A percentile compares a stretch with the other conserved stretches of the same genome.
Evolutionary conservation across 192 early-diverging fungal species (phyloP).

Genomic region (Blastocladiella britannica): DNA sequence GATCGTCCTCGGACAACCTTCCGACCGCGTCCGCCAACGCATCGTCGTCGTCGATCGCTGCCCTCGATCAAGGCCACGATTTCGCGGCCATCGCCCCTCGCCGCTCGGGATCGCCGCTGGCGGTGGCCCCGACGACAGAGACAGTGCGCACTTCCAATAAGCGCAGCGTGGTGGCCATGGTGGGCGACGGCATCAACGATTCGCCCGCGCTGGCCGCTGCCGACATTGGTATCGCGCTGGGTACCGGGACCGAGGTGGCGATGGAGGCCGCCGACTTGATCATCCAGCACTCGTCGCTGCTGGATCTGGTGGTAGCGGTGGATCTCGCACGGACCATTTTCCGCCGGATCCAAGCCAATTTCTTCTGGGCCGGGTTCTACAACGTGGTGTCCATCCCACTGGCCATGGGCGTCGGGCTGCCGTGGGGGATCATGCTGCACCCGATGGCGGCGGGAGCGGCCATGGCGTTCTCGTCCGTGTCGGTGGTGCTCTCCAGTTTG

Average conservation of each 20-base stretch:
- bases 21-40: no score
- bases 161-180: constrained; percentile 58
- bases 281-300: constrained; percentile 70
- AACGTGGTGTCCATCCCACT: constrained; percentile 77
- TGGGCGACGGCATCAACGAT: constrained; percentile 94
- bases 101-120: no score
- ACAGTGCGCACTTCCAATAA: constrained; percentile 1
- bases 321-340: constrained; percentile 71
- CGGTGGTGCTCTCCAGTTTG: constrained; percentile 75
- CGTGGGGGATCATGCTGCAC: constrained; percentile 61
- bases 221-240: constrained; percentile 73
- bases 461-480: constrained; percentile 80
- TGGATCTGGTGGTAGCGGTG: constrained; percentile 66
- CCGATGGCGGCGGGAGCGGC: constrained; percentile 85
- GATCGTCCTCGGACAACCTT: no score
- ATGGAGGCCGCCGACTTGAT: constrained; percentile 86
- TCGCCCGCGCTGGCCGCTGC: constrained; percentile 68
- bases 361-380: constrained; percentile 75
- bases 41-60: no score
- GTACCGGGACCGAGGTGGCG: constrained; percentile 83
- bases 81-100: no score
- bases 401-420: constrained; percentile 79
- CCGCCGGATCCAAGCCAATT: constrained; percentile 62
- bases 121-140: neutral
- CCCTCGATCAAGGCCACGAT: no score